Conservation (phyloP, 139 green algal genomes). For the Chlorella ohadii region DNA sequence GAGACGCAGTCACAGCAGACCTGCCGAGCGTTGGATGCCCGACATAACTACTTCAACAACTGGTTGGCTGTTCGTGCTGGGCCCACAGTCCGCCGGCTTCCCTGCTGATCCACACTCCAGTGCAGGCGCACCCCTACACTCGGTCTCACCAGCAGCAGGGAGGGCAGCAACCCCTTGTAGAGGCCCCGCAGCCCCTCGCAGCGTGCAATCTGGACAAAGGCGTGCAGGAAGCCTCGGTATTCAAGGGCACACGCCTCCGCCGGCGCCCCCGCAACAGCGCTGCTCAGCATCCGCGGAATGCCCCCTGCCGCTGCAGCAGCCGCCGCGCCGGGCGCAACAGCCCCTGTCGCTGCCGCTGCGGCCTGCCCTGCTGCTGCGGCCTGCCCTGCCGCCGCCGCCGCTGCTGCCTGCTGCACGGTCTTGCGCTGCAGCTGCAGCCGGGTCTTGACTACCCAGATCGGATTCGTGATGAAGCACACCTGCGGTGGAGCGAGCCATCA, state of each 20-base stretch:
- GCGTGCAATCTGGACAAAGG: constrained; percentile 69
- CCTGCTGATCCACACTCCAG: no score
- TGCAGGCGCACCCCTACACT: not conserved
- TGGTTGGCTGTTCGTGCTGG: no score
- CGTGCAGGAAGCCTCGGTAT: constrained; percentile 81
- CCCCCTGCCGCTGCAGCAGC: not conserved
- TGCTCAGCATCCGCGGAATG: not conserved
- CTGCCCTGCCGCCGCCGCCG: not conserved
- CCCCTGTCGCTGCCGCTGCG: not conserved
- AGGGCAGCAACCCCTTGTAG: constrained; percentile 90
- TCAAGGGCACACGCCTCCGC: not conserved
- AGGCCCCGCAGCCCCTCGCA: constrained; percentile 86
- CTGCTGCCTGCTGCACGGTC: constrained; percentile 20
- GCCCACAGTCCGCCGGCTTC: no score
- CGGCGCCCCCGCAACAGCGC: not conserved
- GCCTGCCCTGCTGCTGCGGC: not conserved
- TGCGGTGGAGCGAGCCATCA: constrained; percentile 20
- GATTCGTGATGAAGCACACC: constrained; percentile 91
- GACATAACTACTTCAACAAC: no score
- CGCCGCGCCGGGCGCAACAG: no score
- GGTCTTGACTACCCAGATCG: constrained; percentile 96
- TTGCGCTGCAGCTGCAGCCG: constrained; percentile 87
- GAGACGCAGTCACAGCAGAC: no score
- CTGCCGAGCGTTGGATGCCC: no score
- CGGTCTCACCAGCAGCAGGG: constrained; percentile 83